Conservation (phyloP, 2,329 filamentous ascomycete species). For the Fusarium nematophilum region DNA sequence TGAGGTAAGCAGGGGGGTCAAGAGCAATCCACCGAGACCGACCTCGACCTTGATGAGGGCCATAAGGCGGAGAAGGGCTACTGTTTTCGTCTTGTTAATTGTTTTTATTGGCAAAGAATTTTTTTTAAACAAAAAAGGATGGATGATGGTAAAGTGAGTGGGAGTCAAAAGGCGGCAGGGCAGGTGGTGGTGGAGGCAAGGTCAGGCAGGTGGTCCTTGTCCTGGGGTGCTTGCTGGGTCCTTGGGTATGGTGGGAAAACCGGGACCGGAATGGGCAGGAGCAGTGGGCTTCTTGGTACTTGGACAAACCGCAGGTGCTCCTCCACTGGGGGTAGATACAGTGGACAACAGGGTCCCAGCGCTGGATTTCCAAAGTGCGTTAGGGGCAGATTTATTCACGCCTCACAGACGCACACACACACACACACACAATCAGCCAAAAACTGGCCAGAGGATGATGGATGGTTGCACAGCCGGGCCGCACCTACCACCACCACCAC, state of each 20-base stretch:
- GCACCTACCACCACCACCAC: no score
- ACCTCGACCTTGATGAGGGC: slow-evolving; percentile 28
- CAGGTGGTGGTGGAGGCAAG: slow-evolving; percentile 30
- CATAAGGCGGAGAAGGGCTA: slow-evolving; percentile 19
- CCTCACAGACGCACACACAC: neutral
- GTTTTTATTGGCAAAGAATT: slow-evolving; percentile 19
- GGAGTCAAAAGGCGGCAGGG: slow-evolving; percentile 26
- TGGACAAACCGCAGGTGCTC: slow-evolving; percentile 4
- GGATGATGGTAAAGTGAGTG: slow-evolving; percentile 25
- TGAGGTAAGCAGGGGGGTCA: slow-evolving; percentile 21
- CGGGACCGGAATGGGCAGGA: slow-evolving; percentile 37
- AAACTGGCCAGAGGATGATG: slow-evolving; percentile 7
- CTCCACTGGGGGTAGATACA: slow-evolving; percentile 3
- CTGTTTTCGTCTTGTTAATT: slow-evolving; percentile 7
- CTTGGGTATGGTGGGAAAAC: slow-evolving; percentile 33
- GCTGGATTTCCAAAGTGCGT: slow-evolving; percentile 1
- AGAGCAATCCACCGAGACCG: slow-evolving; percentile 35
- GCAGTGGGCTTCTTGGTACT: slow-evolving; percentile 3
- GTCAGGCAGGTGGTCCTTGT: slow-evolving; percentile 25
- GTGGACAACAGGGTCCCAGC: neutral
- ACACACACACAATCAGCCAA: no score
- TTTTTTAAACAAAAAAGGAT: no score
- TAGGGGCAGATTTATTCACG: slow-evolving; percentile 7
- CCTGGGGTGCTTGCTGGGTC: slow-evolving; percentile 8
- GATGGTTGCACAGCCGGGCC: neutral